Base-by-base conservation (phyloP, 2,329 filamentous ascomycete genomes). In the Clonostachys rhizophaga region DNA sequence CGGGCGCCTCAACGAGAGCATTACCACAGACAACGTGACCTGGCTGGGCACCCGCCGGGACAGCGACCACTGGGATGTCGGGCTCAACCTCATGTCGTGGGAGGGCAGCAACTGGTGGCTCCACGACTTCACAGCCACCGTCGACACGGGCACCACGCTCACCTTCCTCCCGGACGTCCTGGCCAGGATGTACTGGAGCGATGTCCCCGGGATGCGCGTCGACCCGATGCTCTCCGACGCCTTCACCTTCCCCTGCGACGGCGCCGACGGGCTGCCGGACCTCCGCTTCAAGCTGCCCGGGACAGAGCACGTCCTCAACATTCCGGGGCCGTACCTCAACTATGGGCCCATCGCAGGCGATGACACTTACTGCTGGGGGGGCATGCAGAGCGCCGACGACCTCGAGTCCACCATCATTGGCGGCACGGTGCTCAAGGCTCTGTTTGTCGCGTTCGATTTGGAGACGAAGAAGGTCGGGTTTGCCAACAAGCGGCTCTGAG, bases 401-500 rank as follows among this genome's bases (percentile, higher is more conserved):
- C 55, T 71, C 44, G 58, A 61, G 2, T 74, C 84, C 52, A 81
- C 76, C 47, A 89, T 95, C 58, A 79, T 91, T 47, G 89, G 89
- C 10, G 87, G 91, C 50, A 74, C 87, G 47, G 89, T 91, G 70
- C 75, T 94, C 54, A 94, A 94, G 79, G 79, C 79, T 47, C 73
- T 87, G 52, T 91, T 87, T 60, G 82, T 86, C 33, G 81, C 89
- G 43, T 90, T 89, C 62, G 85, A 90, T 43, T 53, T 75, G 11
- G 66, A 71, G 43, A 60, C 55, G 13, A 58, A 61, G 13, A 58
- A 54, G 14, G 56, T 69, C 24, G 73, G 73, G 2, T 69, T 76
- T 49, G 73, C 71, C 43, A 66, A 66, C 50, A 76, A 76, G 63
- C 48, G 55, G 12, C 56, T 74, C 36, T 47, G 57, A 49, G 4